Percentiles rank a stretch among this genome's conserved stretches.
Conservation (phyloP, 345 rosid species). For the Gossypium ekmanianum region DNA sequence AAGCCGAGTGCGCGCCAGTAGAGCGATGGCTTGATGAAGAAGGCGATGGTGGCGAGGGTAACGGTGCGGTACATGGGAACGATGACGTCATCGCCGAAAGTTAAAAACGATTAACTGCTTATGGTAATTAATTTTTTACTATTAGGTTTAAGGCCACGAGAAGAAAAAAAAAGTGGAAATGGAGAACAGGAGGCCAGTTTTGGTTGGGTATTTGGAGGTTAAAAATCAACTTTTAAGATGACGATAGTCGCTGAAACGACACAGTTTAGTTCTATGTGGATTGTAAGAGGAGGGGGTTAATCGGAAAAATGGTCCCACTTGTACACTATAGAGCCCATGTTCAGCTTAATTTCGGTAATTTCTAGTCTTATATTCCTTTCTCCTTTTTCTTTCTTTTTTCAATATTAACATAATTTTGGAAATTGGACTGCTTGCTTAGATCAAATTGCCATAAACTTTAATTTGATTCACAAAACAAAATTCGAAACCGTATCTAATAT, state of each 20-base stretch:
- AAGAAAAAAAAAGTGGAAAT: background rate
- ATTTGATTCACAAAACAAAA: no score
- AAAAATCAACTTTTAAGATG: background rate
- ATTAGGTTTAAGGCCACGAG: background rate
- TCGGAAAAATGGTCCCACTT: constrained; percentile 14
- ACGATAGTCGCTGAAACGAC: constrained; percentile 18
- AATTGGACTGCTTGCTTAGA: no score
- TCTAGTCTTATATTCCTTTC: background rate
- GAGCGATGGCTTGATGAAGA: constrained; percentile 61
- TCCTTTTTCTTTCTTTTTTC: background rate
- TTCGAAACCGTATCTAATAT: no score
- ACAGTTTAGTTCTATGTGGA: constrained; percentile 18
- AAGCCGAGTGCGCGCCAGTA: constrained; percentile 66
- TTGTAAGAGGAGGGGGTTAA: constrained; percentile 30
- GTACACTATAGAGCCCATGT: constrained; percentile 13
- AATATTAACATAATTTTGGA: background rate
- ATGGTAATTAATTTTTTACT: constrained; percentile 3
- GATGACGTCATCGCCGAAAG: constrained; percentile 38
- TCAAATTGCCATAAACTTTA: no score
- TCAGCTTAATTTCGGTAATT: constrained; percentile 15
- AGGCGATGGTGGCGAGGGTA: constrained; percentile 39
- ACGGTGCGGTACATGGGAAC: constrained; percentile 30
- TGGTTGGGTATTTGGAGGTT: constrained; percentile 18
- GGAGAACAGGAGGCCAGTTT: constrained; percentile 28
- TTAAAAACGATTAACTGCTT: constrained; percentile 23